Base-by-base conservation (phyloP, 768 basidiomycete genomes). In the Agaricus subrufescens region DNA sequence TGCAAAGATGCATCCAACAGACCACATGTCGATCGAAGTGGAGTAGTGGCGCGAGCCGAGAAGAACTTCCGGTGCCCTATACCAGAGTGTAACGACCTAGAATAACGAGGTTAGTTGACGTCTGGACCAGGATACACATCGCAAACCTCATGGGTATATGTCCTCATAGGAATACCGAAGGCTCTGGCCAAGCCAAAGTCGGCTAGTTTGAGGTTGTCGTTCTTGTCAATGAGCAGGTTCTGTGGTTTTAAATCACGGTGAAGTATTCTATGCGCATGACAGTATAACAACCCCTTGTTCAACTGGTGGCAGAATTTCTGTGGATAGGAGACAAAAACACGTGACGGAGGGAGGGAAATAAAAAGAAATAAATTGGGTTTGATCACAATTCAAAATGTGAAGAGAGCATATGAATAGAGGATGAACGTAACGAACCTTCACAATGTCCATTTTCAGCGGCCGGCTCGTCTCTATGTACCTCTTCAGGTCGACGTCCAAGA, bases 21-120 rank as follows among this genome's bases (percentile, higher is more conserved):
- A 95, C 97, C 97, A 99, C 93, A 98, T 97, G 73, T 99, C 97
- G 65, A 99, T 91, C 2, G 94, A 92, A 1, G 97, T 99, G 14
- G 93, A 89, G 73, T 99, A 99, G 70, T 98, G 94, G 43, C 96
- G 86, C 5, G 92, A 89, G 30, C 96, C 96, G 1, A 99, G 86
- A 19, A 99, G 77, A 50, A 99, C 96, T 70, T 99, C 97, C 3
- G 97, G 97, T 4, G 96, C 93, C 47, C 97, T 92, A 69, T 99
- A 99, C 97, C 97, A 99, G 37, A 99, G 80, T 9, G 97, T 99
- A 19, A 99, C 97, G 47, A 99, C 97, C 97, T 99, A 60, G 25
- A 50, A 19, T 44, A 19, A 19, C 19, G 25, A 27, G 29, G 52
- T 40, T 10, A 44, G n/a, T 27, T 29, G 46, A 38, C 31, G 45